Evolutionary conservation across 2,329 filamentous ascomycete species (phyloP), one percentile per base, ranked within the genome.

Genomic region (Pyricularia grisea): DNA sequence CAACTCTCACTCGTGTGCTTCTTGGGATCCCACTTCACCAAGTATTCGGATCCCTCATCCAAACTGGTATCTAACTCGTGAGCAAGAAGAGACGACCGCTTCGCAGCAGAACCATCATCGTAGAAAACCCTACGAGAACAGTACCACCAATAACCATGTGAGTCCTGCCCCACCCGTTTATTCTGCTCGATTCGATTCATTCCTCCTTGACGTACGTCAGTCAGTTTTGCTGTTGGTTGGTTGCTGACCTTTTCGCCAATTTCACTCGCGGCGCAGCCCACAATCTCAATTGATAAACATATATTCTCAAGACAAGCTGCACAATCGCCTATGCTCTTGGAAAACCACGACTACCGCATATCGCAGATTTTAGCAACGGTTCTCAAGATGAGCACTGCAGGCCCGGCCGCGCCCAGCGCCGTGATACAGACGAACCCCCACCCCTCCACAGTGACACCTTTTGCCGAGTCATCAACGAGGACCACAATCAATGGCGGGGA

Each of bases 371-470:
- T 67, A 27, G 31, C 65, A 36, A 55, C 65, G 4, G 65, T 67
- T 36, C 6, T 55, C 23, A 55, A 67, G 27, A 67, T 67, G 65
- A 67, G 36, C 42, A 50, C 36, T 36, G 36, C 65, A 42, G 36
- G 33, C n/a, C 65, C 36, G 14, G 65, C 65, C 33, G 65, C 27
- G 33, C 65, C 65, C 25, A 23, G 69, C 20, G 63, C 58, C 70
- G 68, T 68, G 55, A 65, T 70, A 68, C 70, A 70, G 36, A 68
- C 31, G 67, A 68, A 70, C 31, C 55, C 67, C 20, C 66, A 67
- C 20, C 70, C 68, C 17, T 68, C 68, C 0, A 68, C 72, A 27
- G 72, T 70, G 9, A 69, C 71, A 14, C 72, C 73, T 2, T 74
- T 73, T 28, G 71, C 72, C 31, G 70, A 69, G 7, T 63, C 67